These are phyloP conservation scores for Candolleomyces efflorescens DNA, from an alignment of 768 basidiomycete genomes.

Conservation along the genomic window DNA sequence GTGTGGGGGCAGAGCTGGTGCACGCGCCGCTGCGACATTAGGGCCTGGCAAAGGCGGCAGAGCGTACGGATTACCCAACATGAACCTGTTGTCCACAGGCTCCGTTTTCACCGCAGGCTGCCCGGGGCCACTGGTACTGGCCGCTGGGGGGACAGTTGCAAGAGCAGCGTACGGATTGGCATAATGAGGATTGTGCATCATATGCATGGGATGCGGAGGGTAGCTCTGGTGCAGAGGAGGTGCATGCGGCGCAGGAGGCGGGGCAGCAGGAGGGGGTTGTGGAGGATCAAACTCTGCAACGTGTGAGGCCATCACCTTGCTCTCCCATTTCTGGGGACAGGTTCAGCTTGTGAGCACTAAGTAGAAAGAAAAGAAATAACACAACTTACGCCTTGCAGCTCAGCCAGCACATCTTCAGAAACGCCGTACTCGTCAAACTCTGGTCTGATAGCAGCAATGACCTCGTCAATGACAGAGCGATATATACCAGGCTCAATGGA, in stretches of 20 bases:
- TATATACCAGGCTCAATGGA: conserved; percentile 83
- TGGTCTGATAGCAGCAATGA: conserved; percentile 78
- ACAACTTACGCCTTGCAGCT: conserved; percentile 79
- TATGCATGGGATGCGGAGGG: conserved; percentile 59
- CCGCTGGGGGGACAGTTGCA: conserved; percentile 26
- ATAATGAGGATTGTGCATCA: conserved; percentile 57
- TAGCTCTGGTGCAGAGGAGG: conserved; percentile 47
- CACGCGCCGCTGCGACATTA: conserved; percentile 42
- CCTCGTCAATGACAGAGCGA: conserved; percentile 95
- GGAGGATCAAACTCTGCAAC: conserved; percentile 88
- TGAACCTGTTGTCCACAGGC: conserved; percentile 65
- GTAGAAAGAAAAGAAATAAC: conserved; percentile 11
- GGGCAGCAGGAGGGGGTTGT: conserved; percentile 29
- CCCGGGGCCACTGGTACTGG: conserved; percentile 26
- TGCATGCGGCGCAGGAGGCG: conserved; percentile 36
- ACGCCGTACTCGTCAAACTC: conserved; percentile 98
- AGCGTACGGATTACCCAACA: conserved; percentile 41
- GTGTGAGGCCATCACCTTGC: conserved; percentile 87
- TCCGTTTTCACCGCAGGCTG: conserved; percentile 67
- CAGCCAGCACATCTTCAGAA: conserved; percentile 82
- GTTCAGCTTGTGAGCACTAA: conserved; percentile 11
- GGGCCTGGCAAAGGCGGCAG: conserved; percentile 66
- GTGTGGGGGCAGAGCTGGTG: conserved; percentile 38
- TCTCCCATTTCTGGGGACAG: conserved; percentile 84
- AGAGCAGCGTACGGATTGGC: conserved; percentile 50